phyloP scores from a whole-genome alignment of 208 protist genomes.

The Blechomonas ayalai region DNA sequence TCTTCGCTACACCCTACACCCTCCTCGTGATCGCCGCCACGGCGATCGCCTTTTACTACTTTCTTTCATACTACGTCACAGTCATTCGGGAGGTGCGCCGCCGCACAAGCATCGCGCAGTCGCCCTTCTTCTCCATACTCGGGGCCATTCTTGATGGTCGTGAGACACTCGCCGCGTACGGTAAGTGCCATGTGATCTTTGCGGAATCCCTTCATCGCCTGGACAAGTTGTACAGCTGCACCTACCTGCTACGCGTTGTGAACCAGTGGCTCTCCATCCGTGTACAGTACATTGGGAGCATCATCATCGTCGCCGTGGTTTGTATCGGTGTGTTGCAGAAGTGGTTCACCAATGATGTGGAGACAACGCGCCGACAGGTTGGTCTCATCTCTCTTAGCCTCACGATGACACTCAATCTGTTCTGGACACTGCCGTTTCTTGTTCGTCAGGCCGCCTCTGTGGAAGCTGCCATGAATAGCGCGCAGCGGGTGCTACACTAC shows the following conservation, averaged over 20 bases:
- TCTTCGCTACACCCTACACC: conserved; percentile 10
- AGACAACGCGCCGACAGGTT: conserved; percentile 17
- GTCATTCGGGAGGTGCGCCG: conserved; percentile 84
- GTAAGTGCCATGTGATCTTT: conserved; percentile 21
- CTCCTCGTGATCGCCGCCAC: conserved; percentile 29
- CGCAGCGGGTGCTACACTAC: conserved; percentile 66
- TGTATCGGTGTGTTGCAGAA: conserved; percentile 40
- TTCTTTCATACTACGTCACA: conserved; percentile 84
- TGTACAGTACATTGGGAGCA: conserved; percentile 72
- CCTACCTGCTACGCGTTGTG: conserved; percentile 31
- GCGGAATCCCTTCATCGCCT: conserved; percentile 22
- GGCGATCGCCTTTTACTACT: conserved; percentile 41
- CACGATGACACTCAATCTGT: conserved; percentile 50
- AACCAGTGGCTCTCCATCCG: conserved; percentile 86
- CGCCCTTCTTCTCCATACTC: conserved; percentile 91
- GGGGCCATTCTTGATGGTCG: conserved; percentile 84
- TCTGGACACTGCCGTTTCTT: conserved; percentile 24
- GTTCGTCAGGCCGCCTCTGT: conserved; percentile 19
- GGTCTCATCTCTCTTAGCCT: conserved; percentile 66
- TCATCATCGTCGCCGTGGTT: conserved; percentile 35
- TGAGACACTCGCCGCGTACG: conserved; percentile 75
- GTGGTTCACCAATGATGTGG: conserved; percentile 1
- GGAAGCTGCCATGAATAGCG: conserved; percentile 72
- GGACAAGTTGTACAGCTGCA: conserved; percentile 34
- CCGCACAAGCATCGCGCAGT: conserved; percentile 76